Percentiles rank a stretch among this genome's conserved stretches.
These are phyloP conservation scores for Apostasia ramifera DNA, from an alignment of 106 monocot genomes.

Conservation along the genomic window DNA sequence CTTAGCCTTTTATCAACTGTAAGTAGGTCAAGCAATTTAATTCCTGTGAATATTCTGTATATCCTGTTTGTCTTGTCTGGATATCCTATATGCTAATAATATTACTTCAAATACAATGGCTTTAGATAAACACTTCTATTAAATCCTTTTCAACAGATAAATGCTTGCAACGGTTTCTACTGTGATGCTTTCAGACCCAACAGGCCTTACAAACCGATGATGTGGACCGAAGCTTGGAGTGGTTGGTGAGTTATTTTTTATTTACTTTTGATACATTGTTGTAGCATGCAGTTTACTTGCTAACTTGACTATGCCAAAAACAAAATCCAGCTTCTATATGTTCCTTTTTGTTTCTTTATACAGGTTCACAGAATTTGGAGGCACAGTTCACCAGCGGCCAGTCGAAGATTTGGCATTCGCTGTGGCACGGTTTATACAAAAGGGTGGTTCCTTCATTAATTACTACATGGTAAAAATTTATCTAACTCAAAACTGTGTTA, in stretches of 20 bases:
- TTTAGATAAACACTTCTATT: not conserved
- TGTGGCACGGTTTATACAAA: constrained; percentile 86
- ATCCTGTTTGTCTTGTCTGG: not conserved
- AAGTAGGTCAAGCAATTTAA: not conserved
- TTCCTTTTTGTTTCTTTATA: not conserved
- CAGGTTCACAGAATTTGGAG: constrained; percentile 96
- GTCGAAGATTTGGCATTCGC: constrained; percentile 95
- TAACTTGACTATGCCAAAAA: not conserved
- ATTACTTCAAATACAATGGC: not conserved
- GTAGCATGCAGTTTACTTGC: no score
- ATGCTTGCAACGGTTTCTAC: constrained; percentile 95
- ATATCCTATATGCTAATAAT: no score
- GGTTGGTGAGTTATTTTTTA: constrained; percentile 61
- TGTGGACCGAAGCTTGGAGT: constrained; percentile 99
- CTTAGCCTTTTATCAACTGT: not conserved
- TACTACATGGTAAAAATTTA: constrained; percentile 79
- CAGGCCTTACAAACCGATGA: constrained; percentile 78
- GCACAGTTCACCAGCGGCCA: constrained; percentile 60
- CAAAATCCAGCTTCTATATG: not conserved
- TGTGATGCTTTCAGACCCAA: constrained; percentile 87
- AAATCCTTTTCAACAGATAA: constrained; percentile 45
- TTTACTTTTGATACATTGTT: not conserved
- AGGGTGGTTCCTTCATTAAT: constrained; percentile 88
- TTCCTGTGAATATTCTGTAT: not conserved
- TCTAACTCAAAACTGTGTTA: not conserved